phyloP scores from a whole-genome alignment of 2,329 filamentous ascomycete species.

The Simplicillium sp. region DNA sequence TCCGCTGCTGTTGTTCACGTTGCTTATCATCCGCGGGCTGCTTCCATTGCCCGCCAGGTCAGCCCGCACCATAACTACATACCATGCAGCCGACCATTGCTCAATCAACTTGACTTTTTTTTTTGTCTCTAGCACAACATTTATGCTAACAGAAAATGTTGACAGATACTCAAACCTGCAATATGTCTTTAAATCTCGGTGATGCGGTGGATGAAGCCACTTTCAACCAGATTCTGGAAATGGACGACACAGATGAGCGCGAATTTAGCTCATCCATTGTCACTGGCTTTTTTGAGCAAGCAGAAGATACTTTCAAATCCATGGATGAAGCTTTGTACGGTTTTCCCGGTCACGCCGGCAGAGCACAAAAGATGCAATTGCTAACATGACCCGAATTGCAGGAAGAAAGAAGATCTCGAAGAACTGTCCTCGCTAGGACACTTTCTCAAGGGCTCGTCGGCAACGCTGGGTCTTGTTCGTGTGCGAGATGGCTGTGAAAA shows the following conservation, averaged over 20 bases:
- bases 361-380: not conserved
- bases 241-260: slow-evolving; percentile 83
- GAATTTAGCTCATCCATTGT: slow-evolving; percentile 89
- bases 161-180: slow-evolving; percentile 15
- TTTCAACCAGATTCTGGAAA: slow-evolving; percentile 94
- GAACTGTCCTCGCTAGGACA: slow-evolving; percentile 78
- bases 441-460: slow-evolving; percentile 95
- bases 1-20: too few relatives aligned
- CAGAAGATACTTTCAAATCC: slow-evolving; percentile 71
- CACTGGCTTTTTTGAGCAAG: slow-evolving; percentile 87
- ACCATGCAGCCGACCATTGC: too few relatives aligned
- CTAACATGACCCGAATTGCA: slow-evolving; percentile 30
- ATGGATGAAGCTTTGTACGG: slow-evolving; percentile 81
- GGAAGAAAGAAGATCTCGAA: slow-evolving; percentile 53
- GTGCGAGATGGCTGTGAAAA: slow-evolving; percentile 92
- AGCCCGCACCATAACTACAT: too few relatives aligned
- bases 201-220: slow-evolving; percentile 71
- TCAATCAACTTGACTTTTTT: too few relatives aligned
- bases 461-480: slow-evolving; percentile 82
- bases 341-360: not conserved
- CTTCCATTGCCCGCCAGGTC: too few relatives aligned
- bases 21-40: too few relatives aligned
- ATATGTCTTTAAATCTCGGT: slow-evolving; percentile 50
- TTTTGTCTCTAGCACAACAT: too few relatives aligned
- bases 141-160: too few relatives aligned